Conservation (phyloP, 2,329 filamentous ascomycete species). For the Lecanoromycetidae sp. region DNA sequence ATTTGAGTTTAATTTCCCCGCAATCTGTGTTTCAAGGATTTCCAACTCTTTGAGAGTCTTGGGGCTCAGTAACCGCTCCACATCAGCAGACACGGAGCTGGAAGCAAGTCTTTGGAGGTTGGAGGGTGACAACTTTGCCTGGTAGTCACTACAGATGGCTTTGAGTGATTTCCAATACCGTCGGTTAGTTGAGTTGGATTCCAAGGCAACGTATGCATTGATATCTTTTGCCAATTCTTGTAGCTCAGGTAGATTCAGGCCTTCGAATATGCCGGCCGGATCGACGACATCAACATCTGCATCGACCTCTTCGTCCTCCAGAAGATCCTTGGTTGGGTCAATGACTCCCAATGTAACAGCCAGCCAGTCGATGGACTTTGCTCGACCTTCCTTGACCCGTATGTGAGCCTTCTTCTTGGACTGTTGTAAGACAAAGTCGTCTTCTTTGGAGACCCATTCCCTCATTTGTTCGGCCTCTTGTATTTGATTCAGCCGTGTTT, state of each 20-base stretch:
- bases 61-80: slow-evolving; percentile 73
- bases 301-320: slow-evolving; percentile 73
- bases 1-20: slow-evolving; percentile 70
- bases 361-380: slow-evolving; percentile 85
- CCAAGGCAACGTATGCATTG: slow-evolving; percentile 63
- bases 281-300: slow-evolving; percentile 67
- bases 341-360: slow-evolving; percentile 83
- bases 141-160: slow-evolving; percentile 66
- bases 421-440: slow-evolving; percentile 90
- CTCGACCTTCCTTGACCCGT: slow-evolving; percentile 78
- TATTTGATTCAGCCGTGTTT: slow-evolving; percentile 40
- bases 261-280: slow-evolving; percentile 69
- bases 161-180: slow-evolving; percentile 89
- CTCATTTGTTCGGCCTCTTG: slow-evolving; percentile 67
- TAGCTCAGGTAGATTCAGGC: slow-evolving; percentile 54
- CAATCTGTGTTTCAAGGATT: slow-evolving; percentile 74
- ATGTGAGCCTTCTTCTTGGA: slow-evolving; percentile 97
- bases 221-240: slow-evolving; percentile 73
- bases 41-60: slow-evolving; percentile 84
- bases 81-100: slow-evolving; percentile 70
- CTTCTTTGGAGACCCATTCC: slow-evolving; percentile 85
- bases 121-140: slow-evolving; percentile 50
- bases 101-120: slow-evolving; percentile 60
- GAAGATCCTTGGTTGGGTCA: slow-evolving; percentile 63
- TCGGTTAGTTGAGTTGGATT: slow-evolving; percentile 62